Base-by-base conservation (phyloP, 2,329 filamentous ascomycete genomes). In the Cladosporium sp. region DNA sequence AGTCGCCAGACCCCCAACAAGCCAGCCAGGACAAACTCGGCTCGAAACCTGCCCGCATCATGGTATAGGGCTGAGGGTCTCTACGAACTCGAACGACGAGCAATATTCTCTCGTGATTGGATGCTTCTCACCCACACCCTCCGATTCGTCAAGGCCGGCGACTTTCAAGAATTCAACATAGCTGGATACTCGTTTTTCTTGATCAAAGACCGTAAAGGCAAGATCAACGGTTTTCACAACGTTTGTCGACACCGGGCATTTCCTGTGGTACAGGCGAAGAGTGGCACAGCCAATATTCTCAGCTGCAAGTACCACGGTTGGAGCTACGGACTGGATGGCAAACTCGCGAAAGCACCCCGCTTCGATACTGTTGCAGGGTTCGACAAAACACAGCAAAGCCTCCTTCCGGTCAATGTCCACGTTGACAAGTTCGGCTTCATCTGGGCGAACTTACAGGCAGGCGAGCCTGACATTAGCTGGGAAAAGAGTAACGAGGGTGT, bases 281-380 rank as follows among this genome's bases (percentile, higher is more conserved):
- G 78, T 11, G 86, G 86, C 3, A 81, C 80, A 56, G 81, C 80
- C 61, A 79, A 76, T 66, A 80, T 88, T 23, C 79, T 88, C 29
- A 78, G 82, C 0, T 88, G 86, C 78, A 82, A 83, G 64, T 88
- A 88, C 69, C 86, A 88, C 70, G 85, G 85, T 31, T 88, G 86
- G 86, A 85, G 84, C 1, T 88, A 88, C 67, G 83, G 85, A 58
- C 77, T 85, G 1, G 79, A 78, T 28, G 86, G 86, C 12, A 82
- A 83, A 46, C 78, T 88, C 3, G 82, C 85, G 40, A 88, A 88
- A 73, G 86, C 86, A 0, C 86, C 86, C 0, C 80, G 83, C 1
- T 88, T 86, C 69, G 80, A 86, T n/a, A 80, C 82, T 14, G 75
- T 87, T 0, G 76, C 78, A 5, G 84, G 82, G 5, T 88, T 88